Evolutionary conservation across 1,139 yeast species (phyloP), one percentile per base, ranked within the genome.

Genomic region (Candida neerlandica): DNA sequence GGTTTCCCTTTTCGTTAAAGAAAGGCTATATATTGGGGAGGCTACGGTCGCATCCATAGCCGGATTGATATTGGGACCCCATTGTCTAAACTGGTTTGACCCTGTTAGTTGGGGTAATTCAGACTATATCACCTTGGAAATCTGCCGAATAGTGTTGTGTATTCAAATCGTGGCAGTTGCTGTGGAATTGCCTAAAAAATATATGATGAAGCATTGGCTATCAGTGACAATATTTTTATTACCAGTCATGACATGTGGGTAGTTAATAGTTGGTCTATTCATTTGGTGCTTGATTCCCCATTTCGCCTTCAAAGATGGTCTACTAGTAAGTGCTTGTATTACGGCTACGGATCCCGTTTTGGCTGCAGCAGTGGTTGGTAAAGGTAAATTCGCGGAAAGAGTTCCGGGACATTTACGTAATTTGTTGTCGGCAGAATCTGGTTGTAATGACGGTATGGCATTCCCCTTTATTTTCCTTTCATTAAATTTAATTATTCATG

Each of bases 391-490:
- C 66, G 97, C 99, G n/a, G 85, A 83, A 63, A 81, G 97, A 55
- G 98, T 94, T 12, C 99, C 99, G 0, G 98, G 98, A 5, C 98
- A 94, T 70, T 80, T 94, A 67, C 78, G 99, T 65, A 92, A 94
- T 62, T 71, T 94, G 46, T 71, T 94, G 41, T 83, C 95, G 29
- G 97, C 98, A 0, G 99, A 94, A 64, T 90, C 97, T 0, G 98
- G 96, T 9, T 92, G 97, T 69, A 94, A 94, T 67, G 99, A 94
- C 64, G 99, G 99, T 48, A 89, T 94, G 95, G 98, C 99, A 0
- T 92, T 91, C 65, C 99, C 99, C 0, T 94, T 94, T 64, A 89
- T 91, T 40, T 91, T 78, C 60, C 71, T 92, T 46, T 85, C 96
- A 0, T 66, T 91, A 48, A 79, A 85, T 61, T 65, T 91, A 44